Evolutionary conservation across 768 basidiomycete genomes (phyloP).

Genomic region (Mycena albidolilacea): DNA sequence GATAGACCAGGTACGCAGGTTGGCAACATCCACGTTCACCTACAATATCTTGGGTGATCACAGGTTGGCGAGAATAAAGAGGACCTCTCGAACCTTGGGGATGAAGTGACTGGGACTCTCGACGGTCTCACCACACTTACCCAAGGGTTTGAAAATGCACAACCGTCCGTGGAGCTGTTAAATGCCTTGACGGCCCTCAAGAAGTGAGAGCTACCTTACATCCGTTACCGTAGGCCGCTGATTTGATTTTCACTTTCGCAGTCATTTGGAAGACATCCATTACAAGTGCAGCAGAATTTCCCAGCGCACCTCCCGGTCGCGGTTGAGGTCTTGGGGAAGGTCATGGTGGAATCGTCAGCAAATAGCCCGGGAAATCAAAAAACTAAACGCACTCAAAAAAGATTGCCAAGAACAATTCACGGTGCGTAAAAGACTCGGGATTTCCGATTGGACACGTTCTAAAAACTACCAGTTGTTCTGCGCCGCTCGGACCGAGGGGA

Average conservation of each 20-base stretch:
- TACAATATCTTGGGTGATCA: too few relatives aligned
- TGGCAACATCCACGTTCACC: too few relatives aligned
- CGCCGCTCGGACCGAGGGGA: neutral
- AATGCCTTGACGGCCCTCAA: neutral
- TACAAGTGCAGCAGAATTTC: neutral
- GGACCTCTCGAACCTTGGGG: too few relatives aligned
- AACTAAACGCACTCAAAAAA: neutral
- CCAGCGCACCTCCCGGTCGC: neutral
- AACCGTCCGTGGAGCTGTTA: neutral
- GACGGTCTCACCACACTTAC: neutral
- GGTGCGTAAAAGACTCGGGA: neutral
- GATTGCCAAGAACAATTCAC: neutral
- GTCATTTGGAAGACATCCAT: neutral
- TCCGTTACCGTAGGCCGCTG: neutral
- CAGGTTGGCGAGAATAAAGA: too few relatives aligned
- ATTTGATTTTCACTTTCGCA: neutral
- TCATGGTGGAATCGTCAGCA: neutral
- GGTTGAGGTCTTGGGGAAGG: neutral
- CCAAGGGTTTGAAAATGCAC: neutral
- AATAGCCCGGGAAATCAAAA: neutral
- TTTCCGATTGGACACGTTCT: neutral
- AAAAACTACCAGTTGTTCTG: neutral
- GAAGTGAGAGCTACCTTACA: neutral
- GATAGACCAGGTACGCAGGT: too few relatives aligned
- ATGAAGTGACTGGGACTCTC: neutral